Evolutionary conservation across 1,284 basidiomycete genomes (phyloP), one percentile per base, ranked within the genome.

Genomic region (Coniferiporia weirii): DNA sequence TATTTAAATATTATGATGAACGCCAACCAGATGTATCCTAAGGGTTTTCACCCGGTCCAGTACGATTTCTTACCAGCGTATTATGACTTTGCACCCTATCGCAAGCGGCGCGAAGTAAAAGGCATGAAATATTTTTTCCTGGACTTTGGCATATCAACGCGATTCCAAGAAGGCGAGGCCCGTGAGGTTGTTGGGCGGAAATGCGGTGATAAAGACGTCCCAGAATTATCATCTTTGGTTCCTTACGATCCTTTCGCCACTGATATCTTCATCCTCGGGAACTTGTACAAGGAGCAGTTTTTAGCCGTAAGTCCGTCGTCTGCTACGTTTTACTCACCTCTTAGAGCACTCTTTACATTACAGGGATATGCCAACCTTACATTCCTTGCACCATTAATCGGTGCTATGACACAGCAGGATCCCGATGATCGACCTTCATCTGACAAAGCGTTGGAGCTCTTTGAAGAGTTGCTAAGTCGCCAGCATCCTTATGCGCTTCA

Each of bases 191-290:
- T 40, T 15, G 38, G 38, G 8, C 38, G 38, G 2, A 15, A 12
- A 3, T 40, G 38, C 8, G 38, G 38, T 2, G 38, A 40, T 15
- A 7, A 7, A 1, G 38, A 3, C 15, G 52, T 38, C 3, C 52
- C 52, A 12, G 52, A 40, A 40, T 13, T 53, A 1, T 53, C 52
- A 12, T 17, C 20, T 27, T 2, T 27, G 1, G 13, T 15, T 13
- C 54, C 54, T 12, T 55, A 55, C 54, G 43, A 55, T 34, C 54
- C 54, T 17, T 55, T 55, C n/a, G 38, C 22, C 5, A 17, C 45
- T 13, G 54, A 55, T n/a, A 35, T 55, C 3, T 55, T 46, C 40
- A 55, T 43, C 1, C 54, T 55, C n/a, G 54, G 43, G 12, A 55
- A 55, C 43, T 5, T 55, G 13, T 55, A 46, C 40, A 54, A 44